Conservation (phyloP, 345 rosid genomes). For the Euphorbia tirucalli region DNA sequence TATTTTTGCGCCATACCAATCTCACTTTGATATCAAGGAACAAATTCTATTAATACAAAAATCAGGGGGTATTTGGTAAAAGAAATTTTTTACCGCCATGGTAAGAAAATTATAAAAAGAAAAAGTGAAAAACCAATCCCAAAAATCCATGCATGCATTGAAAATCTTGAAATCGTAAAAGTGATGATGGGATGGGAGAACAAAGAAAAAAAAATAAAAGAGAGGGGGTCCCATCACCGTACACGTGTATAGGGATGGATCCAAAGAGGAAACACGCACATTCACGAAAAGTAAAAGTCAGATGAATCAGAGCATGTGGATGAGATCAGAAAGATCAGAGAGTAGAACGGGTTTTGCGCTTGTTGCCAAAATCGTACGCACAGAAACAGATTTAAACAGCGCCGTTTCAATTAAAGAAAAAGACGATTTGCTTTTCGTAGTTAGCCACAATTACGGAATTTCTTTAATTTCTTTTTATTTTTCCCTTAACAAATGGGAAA, state of each 20-base stretch:
- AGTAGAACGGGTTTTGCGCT: slow-evolving; percentile 15
- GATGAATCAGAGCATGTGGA: slow-evolving; percentile 3
- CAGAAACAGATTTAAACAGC: background rate
- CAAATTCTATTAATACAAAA: no score
- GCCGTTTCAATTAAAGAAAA: slow-evolving; percentile 10
- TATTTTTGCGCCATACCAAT: no score
- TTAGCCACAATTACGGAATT: background rate
- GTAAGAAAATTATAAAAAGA: no score
- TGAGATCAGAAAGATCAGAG: slow-evolving; percentile 9
- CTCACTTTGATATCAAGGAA: no score
- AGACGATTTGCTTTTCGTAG: slow-evolving; percentile 10
- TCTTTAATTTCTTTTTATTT: no score
- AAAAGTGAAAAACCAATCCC: no score
- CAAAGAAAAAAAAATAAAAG: no score
- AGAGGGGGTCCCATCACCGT: slow-evolving; percentile 18
- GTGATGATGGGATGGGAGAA: background rate
- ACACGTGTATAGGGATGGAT: slow-evolving; percentile 22
- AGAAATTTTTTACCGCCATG: no score
- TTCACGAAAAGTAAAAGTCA: slow-evolving; percentile 17
- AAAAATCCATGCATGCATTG: no score
- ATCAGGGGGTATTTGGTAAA: no score
- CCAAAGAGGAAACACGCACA: slow-evolving; percentile 24
- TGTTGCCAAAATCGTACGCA: slow-evolving; percentile 19
- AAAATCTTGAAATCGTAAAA: background rate
- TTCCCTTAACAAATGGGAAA: no score